A percentile compares a stretch with the other conserved stretches of the same genome.
phyloP scores from a whole-genome alignment of 2,329 filamentous ascomycete genomes.

The Xylariaceae sp. region DNA sequence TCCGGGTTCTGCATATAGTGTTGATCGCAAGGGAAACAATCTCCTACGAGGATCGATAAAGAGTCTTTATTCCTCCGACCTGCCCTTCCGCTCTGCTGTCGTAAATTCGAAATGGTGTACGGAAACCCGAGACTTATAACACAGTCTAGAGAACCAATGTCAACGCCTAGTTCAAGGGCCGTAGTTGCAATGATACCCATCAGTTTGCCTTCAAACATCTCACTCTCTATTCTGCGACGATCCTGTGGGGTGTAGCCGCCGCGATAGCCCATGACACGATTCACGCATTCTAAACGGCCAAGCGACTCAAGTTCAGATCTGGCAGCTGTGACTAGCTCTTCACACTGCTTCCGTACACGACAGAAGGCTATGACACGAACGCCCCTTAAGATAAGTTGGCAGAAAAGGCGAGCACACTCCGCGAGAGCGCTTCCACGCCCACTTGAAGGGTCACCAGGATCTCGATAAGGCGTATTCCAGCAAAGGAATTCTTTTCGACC shows the following conservation, averaged over 20 bases:
- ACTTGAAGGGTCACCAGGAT: slow-evolving; percentile 78
- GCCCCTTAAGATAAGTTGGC: slow-evolving; percentile 79
- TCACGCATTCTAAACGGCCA: slow-evolving; percentile 67
- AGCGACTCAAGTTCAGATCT: slow-evolving; percentile 69
- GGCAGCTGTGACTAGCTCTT: slow-evolving; percentile 73
- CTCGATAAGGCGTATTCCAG: slow-evolving; percentile 96
- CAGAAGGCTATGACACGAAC: slow-evolving; percentile 93
- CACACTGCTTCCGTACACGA: slow-evolving; percentile 79
- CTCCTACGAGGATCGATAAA: slow-evolving; percentile 80
- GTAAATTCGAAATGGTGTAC: slow-evolving; percentile 88
- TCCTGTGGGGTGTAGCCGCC: slow-evolving; percentile 94
- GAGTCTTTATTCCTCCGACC: slow-evolving; percentile 91
- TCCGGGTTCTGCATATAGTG: slow-evolving; percentile 96
- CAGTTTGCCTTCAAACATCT: slow-evolving; percentile 96
- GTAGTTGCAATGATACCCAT: slow-evolving; percentile 91
- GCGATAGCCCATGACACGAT: slow-evolving; percentile 88
- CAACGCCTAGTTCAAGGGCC: slow-evolving; percentile 87
- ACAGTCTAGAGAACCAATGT: slow-evolving; percentile 90
- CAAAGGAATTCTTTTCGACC: slow-evolving; percentile 92
- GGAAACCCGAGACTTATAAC: slow-evolving; percentile 93
- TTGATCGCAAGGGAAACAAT: slow-evolving; percentile 86
- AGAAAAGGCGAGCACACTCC: slow-evolving; percentile 87
- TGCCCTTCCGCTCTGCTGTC: slow-evolving; percentile 90
- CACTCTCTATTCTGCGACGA: slow-evolving; percentile 76
- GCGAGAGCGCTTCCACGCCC: slow-evolving; percentile 76